Percentiles rank a stretch among this genome's conserved stretches.
phyloP scores from a whole-genome alignment of 768 basidiomycete species.

The Boletales sp. region DNA sequence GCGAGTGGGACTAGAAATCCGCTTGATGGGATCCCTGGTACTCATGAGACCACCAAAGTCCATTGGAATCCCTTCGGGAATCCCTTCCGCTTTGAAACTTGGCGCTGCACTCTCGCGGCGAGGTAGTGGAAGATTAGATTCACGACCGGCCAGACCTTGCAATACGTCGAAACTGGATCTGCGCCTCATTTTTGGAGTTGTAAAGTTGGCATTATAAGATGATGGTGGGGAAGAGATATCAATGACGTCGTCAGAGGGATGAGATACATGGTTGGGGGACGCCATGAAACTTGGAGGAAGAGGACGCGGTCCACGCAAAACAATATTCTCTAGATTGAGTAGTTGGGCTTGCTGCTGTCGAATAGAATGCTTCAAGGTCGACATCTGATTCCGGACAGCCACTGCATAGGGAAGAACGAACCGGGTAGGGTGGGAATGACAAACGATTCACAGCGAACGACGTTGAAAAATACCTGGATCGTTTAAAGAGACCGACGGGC shows the following conservation, averaged over 20 bases:
- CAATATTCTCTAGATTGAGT: constrained; percentile 61
- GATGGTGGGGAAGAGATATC: constrained; percentile 31
- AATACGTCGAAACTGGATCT: constrained; percentile 73
- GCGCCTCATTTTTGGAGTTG: constrained; percentile 50
- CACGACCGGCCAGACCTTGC: constrained; percentile 68
- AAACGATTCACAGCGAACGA: constrained; percentile 19
- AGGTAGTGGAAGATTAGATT: constrained; percentile 71
- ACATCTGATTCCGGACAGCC: constrained; percentile 74
- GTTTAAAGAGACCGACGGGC: constrained; percentile 53
- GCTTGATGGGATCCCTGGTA: constrained; percentile 41
- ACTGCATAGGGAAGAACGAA: constrained; percentile 44
- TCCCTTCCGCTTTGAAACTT: constrained; percentile 46
- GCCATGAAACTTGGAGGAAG: constrained; percentile 40
- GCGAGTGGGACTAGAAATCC: constrained; percentile 68
- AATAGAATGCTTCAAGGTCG: constrained; percentile 77
- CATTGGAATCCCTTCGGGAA: constrained; percentile 72
- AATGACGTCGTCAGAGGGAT: constrained; percentile 32
- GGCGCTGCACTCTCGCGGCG: constrained; percentile 44
- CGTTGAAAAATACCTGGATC: constrained; percentile 55
- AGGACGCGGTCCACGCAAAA: constrained; percentile 66
- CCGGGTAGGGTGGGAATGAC: constrained; percentile 19
- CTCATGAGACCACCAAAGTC: constrained; percentile 43
- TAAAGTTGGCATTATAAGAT: constrained; percentile 30
- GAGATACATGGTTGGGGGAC: constrained; percentile 37
- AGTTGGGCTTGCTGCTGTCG: constrained; percentile 82